Percentiles rank a stretch among this genome's conserved stretches.
phyloP scores from a whole-genome alignment of 805 yeast species.

The Komagataella phaffii region DNA sequence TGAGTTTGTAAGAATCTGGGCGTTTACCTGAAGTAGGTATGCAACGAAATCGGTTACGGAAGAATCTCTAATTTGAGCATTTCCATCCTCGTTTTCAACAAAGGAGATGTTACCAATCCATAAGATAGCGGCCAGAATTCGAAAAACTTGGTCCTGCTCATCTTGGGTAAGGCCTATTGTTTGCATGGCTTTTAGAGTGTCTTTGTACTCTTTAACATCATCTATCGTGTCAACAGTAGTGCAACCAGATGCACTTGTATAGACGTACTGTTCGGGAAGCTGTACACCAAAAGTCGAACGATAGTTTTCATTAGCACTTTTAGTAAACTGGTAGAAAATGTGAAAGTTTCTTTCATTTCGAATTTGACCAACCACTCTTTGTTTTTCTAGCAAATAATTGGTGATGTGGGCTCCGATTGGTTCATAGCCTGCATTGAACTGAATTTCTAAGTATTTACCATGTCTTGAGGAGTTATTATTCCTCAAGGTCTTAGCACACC shows the following conservation, averaged over 20 bases:
- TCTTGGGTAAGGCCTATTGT: slow-evolving; percentile 69
- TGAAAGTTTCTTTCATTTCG: slow-evolving; percentile 91
- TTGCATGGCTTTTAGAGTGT: slow-evolving; percentile 76
- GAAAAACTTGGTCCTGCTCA: slow-evolving; percentile 86
- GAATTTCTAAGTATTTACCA: slow-evolving; percentile 87
- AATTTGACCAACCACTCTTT: slow-evolving; percentile 93
- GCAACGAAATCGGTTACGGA: slow-evolving; percentile 94
- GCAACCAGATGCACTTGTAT: slow-evolving; percentile 80
- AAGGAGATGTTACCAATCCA: slow-evolving; percentile 95
- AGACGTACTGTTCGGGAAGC: slow-evolving; percentile 83
- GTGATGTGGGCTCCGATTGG: slow-evolving; percentile 96
- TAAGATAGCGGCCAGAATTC: slow-evolving; percentile 68
- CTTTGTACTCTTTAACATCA: slow-evolving; percentile 67
- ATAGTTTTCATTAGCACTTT: slow-evolving; percentile 75
- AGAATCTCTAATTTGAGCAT: slow-evolving; percentile 68
- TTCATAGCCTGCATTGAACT: slow-evolving; percentile 67
- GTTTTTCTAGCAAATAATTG: slow-evolving; percentile 86
- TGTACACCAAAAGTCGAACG: slow-evolving; percentile 83
- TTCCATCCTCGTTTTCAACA: slow-evolving; percentile 76
- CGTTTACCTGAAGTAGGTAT: slow-evolving; percentile 71
- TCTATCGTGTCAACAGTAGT: slow-evolving; percentile 78
- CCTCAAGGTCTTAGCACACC: slow-evolving; percentile 86
- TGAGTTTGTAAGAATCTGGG: slow-evolving; percentile 50
- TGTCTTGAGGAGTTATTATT: slow-evolving; percentile 86
- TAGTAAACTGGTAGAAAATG: slow-evolving; percentile 91